Conservation (phyloP, 805 yeast species). For the Ogataea parapolymorpha region DNA sequence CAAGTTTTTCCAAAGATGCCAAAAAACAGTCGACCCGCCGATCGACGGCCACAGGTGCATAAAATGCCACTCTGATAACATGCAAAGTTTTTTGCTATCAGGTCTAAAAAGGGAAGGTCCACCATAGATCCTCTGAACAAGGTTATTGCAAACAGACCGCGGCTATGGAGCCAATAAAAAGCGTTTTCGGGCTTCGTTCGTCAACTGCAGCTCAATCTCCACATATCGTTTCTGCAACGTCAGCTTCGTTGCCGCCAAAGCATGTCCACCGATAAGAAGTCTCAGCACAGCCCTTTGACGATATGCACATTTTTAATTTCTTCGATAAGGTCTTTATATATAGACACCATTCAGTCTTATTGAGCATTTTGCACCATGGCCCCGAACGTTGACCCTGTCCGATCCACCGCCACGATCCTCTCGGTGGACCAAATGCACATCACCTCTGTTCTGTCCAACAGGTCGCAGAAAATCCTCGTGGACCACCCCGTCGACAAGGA, state of each 20-base stretch:
- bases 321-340: neutral
- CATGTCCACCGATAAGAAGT: neutral
- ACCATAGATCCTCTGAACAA: neutral
- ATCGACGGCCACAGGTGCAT: slow-evolving; percentile 1
- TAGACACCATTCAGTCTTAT: neutral
- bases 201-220: neutral
- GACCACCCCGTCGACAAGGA: slow-evolving; percentile 47
- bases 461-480: slow-evolving; percentile 29
- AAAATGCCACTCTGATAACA: neutral
- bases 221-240: neutral
- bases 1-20: slow-evolving; percentile 1
- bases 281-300: neutral
- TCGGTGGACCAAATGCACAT: slow-evolving; percentile 29
- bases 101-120: slow-evolving; percentile 1
- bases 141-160: neutral
- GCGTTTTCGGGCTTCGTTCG: neutral
- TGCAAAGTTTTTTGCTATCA: neutral
- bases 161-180: neutral
- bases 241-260: neutral
- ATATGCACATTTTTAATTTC: neutral
- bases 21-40: slow-evolving; percentile 6
- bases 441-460: slow-evolving; percentile 26
- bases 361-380: slow-evolving; percentile 1
- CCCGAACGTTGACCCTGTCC: slow-evolving; percentile 17
- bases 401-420: slow-evolving; percentile 28